A percentile compares a stretch with the other conserved stretches of the same genome.
These are phyloP conservation scores for Pilaira anomala DNA, from an alignment of 192 early-diverging fungal genomes.

Conservation along the genomic window DNA sequence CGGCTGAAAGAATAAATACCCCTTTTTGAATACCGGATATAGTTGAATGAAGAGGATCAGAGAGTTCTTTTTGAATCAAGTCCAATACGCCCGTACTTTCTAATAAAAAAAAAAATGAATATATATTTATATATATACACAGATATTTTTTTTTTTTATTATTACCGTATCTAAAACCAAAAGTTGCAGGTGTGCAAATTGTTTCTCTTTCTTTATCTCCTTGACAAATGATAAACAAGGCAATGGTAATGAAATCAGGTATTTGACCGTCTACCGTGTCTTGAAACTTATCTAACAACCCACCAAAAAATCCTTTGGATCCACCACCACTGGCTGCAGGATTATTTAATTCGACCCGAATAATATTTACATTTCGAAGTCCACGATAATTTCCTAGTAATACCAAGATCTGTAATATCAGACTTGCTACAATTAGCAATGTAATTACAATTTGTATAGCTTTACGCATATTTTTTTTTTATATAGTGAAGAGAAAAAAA, in stretches of 20 bases:
- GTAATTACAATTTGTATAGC: constrained; percentile 1
- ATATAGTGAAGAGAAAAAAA: too few relatives aligned
- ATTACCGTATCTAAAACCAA: constrained; percentile 1
- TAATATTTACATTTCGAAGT: background rate
- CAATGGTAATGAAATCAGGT: background rate
- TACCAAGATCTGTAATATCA: background rate
- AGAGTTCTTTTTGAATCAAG: background rate
- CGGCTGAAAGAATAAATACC: constrained; percentile 1
- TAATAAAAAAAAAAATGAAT: too few relatives aligned
- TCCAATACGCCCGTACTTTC: background rate
- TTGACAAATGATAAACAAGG: constrained; percentile 1
- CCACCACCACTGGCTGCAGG: too few relatives aligned
- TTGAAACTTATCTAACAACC: background rate
- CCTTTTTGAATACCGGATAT: background rate
- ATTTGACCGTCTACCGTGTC: background rate
- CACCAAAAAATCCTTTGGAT: background rate
- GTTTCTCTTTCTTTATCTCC: background rate
- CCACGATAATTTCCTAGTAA: constrained; percentile 1
- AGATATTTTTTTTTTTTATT: background rate
- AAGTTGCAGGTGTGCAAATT: constrained; percentile 1
- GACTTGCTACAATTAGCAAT: constrained; percentile 1
- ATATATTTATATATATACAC: too few relatives aligned
- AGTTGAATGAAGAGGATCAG: background rate
- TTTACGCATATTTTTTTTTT: background rate
- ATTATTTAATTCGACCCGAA: background rate